Base-by-base conservation (phyloP, 129 eudicot genomes). In the Tanacetum coccineum region DNA sequence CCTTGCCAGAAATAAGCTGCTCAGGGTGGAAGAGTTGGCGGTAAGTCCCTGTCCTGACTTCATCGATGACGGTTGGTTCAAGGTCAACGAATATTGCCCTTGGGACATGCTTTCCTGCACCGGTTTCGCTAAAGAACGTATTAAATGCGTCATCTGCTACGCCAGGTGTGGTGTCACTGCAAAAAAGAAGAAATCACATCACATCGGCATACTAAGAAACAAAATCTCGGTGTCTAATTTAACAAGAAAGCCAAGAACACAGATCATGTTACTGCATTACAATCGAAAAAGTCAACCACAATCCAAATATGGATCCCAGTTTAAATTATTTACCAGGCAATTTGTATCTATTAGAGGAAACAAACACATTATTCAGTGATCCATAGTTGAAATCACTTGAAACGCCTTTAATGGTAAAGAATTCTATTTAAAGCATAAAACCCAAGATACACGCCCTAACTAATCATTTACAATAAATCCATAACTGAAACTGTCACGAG, bases 1-100 rank as follows among this genome's bases (percentile, higher is more conserved):
- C 96, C 78, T 92, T 92, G 61, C 98, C 98, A 60, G 98, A 92
- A 59, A 92, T 92, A 52, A 88, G 96, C 85, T 92, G 98, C 57
- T 91, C 96, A 52, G 97, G 97, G 68, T 91, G 96, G 79, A 91
- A 91, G 70, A 91, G 91, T 81, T 92, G 98, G 74, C 98, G 98
- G 67, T 92, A 92, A 30, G 78, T 46, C 66, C 98, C 96, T 15
- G 95, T 86, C 68, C 98, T 83, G 58, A 92, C 91, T 75, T 88
- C 96, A 76, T 92, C 98, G 21, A 92, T 92, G 60, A 92, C 98
- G 14, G 98, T 92, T 13, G 98, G 98, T 63, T 92, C 98, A 60
- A 92, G 95, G 76, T 92, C 98, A 60, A 92, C 89, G 62, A 92
- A 92, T 59, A 92, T 79, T 25, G 98, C 98, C 68, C 96, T 81